These are phyloP conservation scores for Nothomitra cinnamomea DNA, from an alignment of 2,329 filamentous ascomycete species.

Conservation along the genomic window DNA sequence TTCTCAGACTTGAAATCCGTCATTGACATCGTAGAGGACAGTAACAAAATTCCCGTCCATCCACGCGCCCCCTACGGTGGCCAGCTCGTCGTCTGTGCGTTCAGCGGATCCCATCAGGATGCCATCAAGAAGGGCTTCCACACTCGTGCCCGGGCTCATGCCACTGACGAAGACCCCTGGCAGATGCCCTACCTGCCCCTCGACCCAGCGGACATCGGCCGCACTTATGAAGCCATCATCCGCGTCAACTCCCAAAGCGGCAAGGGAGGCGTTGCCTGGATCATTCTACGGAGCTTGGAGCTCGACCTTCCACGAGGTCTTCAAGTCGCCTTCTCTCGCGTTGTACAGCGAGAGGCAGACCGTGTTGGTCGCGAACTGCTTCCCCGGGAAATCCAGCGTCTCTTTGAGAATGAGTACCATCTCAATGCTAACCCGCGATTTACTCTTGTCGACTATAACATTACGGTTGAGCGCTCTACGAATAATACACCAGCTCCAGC, in stretches of 20 bases:
- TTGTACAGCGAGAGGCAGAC: slow-evolving; percentile 73
- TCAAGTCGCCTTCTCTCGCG: slow-evolving; percentile 75
- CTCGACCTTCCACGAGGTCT: slow-evolving; percentile 86
- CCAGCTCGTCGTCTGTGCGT: slow-evolving; percentile 79
- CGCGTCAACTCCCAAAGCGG: slow-evolving; percentile 93
- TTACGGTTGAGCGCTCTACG: slow-evolving; percentile 62
- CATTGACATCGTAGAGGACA: slow-evolving; percentile 78
- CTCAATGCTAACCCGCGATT: slow-evolving; percentile 72
- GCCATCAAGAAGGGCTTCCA: slow-evolving; percentile 86
- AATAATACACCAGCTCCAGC: slow-evolving; percentile 60
- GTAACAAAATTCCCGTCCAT: slow-evolving; percentile 90
- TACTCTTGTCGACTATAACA: slow-evolving; percentile 78
- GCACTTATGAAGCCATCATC: slow-evolving; percentile 96
- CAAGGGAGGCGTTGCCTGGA: slow-evolving; percentile 88
- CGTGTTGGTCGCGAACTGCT: slow-evolving; percentile 67
- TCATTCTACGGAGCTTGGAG: slow-evolving; percentile 74
- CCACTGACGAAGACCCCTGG: slow-evolving; percentile 50
- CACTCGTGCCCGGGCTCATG: slow-evolving; percentile 42
- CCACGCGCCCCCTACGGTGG: slow-evolving; percentile 81
- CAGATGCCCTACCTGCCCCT: slow-evolving; percentile 81
- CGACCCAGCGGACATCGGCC: slow-evolving; percentile 82
- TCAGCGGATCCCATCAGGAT: slow-evolving; percentile 85
- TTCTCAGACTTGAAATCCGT: slow-evolving; percentile 77
- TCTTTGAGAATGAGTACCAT: slow-evolving; percentile 85
- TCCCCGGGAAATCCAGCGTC: slow-evolving; percentile 61